Conservation (phyloP, 768 basidiomycete species). For the Scleroderma bovista region DNA sequence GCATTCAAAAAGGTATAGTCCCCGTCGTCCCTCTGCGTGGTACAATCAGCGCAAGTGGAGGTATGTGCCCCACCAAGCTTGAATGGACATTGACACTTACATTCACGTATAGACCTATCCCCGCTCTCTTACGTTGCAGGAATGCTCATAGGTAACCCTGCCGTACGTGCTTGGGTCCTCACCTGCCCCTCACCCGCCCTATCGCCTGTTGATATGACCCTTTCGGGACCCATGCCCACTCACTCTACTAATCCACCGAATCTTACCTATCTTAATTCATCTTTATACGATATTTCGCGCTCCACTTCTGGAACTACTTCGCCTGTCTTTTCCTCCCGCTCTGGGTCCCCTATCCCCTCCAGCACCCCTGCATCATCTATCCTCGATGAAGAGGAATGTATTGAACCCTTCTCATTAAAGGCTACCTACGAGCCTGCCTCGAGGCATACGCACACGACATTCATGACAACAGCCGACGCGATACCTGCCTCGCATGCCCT, state of each 20-base stretch:
- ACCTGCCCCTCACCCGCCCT: conserved; percentile 1
- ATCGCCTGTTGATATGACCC: not conserved
- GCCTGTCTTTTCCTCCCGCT: conserved; percentile 26
- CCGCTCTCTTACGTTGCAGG: conserved; percentile 84
- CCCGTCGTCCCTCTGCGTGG: conserved; percentile 80
- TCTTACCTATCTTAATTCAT: not conserved
- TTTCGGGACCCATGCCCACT: conserved; percentile 9
- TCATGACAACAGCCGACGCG: not conserved
- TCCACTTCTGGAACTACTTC: conserved; percentile 14
- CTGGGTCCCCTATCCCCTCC: conserved; percentile 43
- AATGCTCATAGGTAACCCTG: conserved; percentile 72
- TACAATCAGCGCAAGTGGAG: conserved; percentile 79
- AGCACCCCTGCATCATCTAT: conserved; percentile 26
- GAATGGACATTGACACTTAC: conserved; percentile 7
- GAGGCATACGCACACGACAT: not conserved
- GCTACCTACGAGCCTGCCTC: conserved; percentile 25
- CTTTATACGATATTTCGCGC: not conserved
- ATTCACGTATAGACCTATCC: conserved; percentile 48
- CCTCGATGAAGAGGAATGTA: conserved; percentile 17
- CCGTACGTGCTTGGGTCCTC: conserved; percentile 66
- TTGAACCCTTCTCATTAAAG: not conserved
- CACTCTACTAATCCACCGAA: conserved; percentile 1
- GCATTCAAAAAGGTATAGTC: conserved; percentile 67
- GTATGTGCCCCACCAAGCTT: conserved; percentile 18
- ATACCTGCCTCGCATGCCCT: conserved; percentile 44